A percentile compares a stretch with the other conserved stretches of the same genome.
These are phyloP conservation scores for Phytophthora pini DNA, from an alignment of 352 stramenopile species.

Conservation along the genomic window DNA sequence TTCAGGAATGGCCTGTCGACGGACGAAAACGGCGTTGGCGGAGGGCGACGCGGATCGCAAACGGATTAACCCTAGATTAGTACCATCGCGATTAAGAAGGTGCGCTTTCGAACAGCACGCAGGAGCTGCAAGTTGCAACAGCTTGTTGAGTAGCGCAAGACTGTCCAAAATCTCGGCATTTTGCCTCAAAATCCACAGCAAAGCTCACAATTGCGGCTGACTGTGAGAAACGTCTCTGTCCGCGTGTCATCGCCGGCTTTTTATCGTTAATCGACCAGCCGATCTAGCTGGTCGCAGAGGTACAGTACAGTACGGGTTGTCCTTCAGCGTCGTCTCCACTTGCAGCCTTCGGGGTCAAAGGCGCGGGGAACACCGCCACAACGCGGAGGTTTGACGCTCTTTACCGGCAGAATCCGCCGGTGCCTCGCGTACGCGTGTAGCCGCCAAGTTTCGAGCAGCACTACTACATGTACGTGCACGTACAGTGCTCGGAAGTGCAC, in stretches of 20 bases:
- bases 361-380: not conserved
- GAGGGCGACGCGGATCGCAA: conserved; percentile 7
- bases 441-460: not conserved
- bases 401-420: conserved; percentile 5
- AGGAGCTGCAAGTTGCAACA: conserved; percentile 7
- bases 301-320: not conserved
- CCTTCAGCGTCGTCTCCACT: not conserved
- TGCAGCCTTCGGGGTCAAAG: not conserved
- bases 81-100: conserved; percentile 2
- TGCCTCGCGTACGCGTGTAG: conserved; percentile 8
- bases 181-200: not conserved
- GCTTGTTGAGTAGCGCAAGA: not conserved
- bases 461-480: too few species aligned
- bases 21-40: conserved; percentile 3
- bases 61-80: conserved; percentile 9
- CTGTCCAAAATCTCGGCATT: not conserved
- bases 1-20: conserved; percentile 17
- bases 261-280: conserved; percentile 6
- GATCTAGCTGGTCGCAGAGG: conserved; percentile 6
- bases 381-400: not conserved
- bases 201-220: not conserved
- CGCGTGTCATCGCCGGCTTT: conserved; percentile 4
- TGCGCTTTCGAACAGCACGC: conserved; percentile 15
- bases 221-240: conserved; percentile 5
- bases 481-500: not conserved